A percentile compares a stretch with the other conserved stretches of the same genome.
Evolutionary conservation across 2,329 filamentous ascomycete genomes (phyloP).

Genomic region (Tolypocladium nubicola): DNA sequence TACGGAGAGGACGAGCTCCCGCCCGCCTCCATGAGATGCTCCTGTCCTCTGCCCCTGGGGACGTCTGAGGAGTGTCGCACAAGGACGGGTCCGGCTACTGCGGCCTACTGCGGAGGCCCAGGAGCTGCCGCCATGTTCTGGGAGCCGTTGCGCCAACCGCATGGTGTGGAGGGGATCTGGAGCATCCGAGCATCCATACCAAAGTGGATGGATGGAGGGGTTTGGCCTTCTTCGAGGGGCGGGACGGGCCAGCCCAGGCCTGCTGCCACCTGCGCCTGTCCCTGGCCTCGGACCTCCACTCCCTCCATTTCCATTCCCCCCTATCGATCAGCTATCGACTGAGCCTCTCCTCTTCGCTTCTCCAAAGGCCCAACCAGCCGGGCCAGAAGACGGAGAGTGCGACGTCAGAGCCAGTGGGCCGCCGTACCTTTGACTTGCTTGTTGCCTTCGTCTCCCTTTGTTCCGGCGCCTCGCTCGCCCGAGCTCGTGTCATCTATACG

Average conservation of each 20-base stretch:
- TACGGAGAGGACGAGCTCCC: background rate
- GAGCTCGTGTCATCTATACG: background rate
- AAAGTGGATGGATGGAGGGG: background rate
- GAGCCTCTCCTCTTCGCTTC: too few relatives aligned
- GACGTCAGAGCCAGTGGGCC: background rate
- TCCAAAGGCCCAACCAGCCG: too few relatives aligned
- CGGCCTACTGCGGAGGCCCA: background rate
- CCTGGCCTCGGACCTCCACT: background rate
- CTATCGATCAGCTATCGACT: too few relatives aligned
- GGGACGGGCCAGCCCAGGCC: background rate
- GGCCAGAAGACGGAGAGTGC: too few relatives aligned
- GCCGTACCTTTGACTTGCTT: background rate
- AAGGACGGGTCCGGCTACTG: background rate
- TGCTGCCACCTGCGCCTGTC: background rate
- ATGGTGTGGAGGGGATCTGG: too few relatives aligned
- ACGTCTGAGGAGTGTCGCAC: background rate
- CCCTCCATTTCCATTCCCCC: background rate
- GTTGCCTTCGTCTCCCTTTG: background rate
- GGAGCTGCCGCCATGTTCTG: background rate
- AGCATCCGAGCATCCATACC: too few relatives aligned
- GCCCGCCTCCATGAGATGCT: background rate
- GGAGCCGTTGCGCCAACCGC: background rate
- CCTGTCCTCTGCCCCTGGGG: background rate
- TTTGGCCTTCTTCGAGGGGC: background rate
- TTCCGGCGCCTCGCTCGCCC: background rate